Conservation (phyloP, 768 basidiomycete genomes). For the Tylopilus vinaceipallidus region DNA sequence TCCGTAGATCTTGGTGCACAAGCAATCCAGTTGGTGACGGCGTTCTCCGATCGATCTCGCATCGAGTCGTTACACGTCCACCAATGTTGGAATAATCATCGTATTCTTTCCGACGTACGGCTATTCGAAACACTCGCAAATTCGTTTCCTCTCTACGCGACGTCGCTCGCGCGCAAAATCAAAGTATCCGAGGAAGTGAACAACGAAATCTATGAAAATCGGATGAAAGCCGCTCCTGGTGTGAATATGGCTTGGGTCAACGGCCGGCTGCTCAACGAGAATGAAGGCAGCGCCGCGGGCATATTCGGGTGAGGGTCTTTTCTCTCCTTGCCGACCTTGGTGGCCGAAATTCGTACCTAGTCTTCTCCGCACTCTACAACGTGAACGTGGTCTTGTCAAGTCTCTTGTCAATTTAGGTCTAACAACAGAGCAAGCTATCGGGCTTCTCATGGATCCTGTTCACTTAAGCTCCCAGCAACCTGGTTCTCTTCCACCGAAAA, state of each 20-base stretch:
- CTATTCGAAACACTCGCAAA: constrained; percentile 68
- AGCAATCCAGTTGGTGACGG: constrained; percentile 70
- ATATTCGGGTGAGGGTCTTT: constrained; percentile 48
- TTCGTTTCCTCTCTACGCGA: constrained; percentile 87
- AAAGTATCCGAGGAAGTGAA: constrained; percentile 46
- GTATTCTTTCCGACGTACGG: constrained; percentile 10
- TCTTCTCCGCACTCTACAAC: constrained; percentile 67
- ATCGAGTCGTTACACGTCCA: constrained; percentile 24
- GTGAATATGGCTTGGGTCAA: constrained; percentile 76
- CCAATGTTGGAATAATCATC: constrained; percentile 20
- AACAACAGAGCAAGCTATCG: constrained; percentile 60
- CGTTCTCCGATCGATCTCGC: constrained; percentile 52
- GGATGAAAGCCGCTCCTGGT: constrained; percentile 49
- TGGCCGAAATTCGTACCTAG: constrained; percentile 29
- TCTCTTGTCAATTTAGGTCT: constrained; percentile 64
- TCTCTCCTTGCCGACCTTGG: neutral
- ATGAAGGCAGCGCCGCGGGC: constrained; percentile 57
- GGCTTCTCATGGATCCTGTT: constrained; percentile 64
- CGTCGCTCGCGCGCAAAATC: constrained; percentile 70
- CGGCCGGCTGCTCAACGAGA: constrained; percentile 57
- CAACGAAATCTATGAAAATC: constrained; percentile 58
- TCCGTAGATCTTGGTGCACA: constrained; percentile 62
- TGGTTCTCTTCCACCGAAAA: neutral
- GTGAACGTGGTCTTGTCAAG: constrained; percentile 63
- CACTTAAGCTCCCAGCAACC: constrained; percentile 53